phyloP scores from a whole-genome alignment of 2,329 filamentous ascomycete species.

The Basipetospora chlamydospora region DNA sequence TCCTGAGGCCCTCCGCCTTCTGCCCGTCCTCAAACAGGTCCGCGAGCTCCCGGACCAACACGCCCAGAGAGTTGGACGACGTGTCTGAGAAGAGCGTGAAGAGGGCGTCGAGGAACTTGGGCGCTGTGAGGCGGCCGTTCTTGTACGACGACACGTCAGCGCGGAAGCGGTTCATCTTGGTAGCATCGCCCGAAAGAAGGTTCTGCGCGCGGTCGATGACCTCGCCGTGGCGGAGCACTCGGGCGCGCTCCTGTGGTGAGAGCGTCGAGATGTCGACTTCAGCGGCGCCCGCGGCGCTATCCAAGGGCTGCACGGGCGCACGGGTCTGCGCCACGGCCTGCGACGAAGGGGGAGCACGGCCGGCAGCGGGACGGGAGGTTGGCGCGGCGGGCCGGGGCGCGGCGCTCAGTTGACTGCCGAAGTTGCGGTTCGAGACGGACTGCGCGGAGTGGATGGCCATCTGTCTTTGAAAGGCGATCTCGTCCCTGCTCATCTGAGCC shows the following conservation, averaged over 20 bases:
- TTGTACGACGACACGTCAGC: slow-evolving; percentile 66
- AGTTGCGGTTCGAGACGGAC: slow-evolving; percentile 62
- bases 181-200: slow-evolving; percentile 61
- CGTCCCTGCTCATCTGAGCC: slow-evolving; percentile 69
- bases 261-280: slow-evolving; percentile 17
- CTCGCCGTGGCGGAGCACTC: slow-evolving; percentile 62
- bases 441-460: slow-evolving; percentile 57
- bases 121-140: slow-evolving; percentile 51
- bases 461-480: slow-evolving; percentile 82
- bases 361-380: slow-evolving; percentile 9
- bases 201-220: slow-evolving; percentile 76
- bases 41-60: slow-evolving; percentile 77
- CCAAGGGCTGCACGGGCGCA: slow-evolving; percentile 10
- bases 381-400: slow-evolving; percentile 12
- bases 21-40: slow-evolving; percentile 77
- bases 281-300: slow-evolving; percentile 9
- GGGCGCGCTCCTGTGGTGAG: slow-evolving; percentile 67
- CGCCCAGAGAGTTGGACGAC: slow-evolving; percentile 67
- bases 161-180: slow-evolving; percentile 67
- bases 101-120: slow-evolving; percentile 72
- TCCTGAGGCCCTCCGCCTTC: slow-evolving; percentile 60
- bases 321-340: slow-evolving; percentile 9
- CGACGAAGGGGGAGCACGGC: slow-evolving; percentile 10
- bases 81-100: slow-evolving; percentile 73
- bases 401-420: slow-evolving; percentile 65